Percentiles rank a stretch among this genome's conserved stretches.
These are phyloP conservation scores for Trichoderma asperellum DNA, from an alignment of 2,329 filamentous ascomycete species.

Conservation along the genomic window DNA sequence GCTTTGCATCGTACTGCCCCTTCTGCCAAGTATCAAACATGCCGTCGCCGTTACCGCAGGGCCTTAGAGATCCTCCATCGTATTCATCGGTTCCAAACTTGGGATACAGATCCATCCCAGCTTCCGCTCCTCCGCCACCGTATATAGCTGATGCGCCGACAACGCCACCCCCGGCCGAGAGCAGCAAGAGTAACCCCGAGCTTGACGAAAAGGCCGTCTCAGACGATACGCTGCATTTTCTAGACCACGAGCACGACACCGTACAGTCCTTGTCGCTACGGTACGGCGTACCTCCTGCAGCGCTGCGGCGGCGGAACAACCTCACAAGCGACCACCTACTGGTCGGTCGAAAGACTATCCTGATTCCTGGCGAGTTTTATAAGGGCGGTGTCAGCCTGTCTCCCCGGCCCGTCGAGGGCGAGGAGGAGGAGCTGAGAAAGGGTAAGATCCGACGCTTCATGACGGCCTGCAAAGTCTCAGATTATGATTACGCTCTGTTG, in stretches of 20 bases:
- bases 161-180: conserved; percentile 18
- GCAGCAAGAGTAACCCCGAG: conserved; percentile 36
- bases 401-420: conserved; percentile 71
- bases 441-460: conserved; percentile 75
- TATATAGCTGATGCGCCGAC: conserved; percentile 38
- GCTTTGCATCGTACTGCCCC: conserved; percentile 69
- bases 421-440: conserved; percentile 74
- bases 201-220: conserved; percentile 43
- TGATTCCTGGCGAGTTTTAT: conserved; percentile 74
- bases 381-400: conserved; percentile 69
- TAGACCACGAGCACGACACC: conserved; percentile 70
- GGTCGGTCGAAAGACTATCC: conserved; percentile 66
- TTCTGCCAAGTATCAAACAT: conserved; percentile 74
- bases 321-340: conserved; percentile 74
- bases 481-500: conserved; percentile 75
- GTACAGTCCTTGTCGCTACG: conserved; percentile 70
- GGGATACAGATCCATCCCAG: conserved; percentile 33
- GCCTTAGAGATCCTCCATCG: conserved; percentile 68
- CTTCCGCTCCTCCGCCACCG: conserved; percentile 45
- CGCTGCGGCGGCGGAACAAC: conserved; percentile 68
- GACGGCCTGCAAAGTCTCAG: conserved; percentile 75
- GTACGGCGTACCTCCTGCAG: conserved; percentile 68
- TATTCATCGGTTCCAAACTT: conserved; percentile 54
- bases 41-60: conserved; percentile 62
- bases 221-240: conserved; percentile 75